Conservation (phyloP, 768 basidiomycete genomes). For the Collybia sp. region DNA sequence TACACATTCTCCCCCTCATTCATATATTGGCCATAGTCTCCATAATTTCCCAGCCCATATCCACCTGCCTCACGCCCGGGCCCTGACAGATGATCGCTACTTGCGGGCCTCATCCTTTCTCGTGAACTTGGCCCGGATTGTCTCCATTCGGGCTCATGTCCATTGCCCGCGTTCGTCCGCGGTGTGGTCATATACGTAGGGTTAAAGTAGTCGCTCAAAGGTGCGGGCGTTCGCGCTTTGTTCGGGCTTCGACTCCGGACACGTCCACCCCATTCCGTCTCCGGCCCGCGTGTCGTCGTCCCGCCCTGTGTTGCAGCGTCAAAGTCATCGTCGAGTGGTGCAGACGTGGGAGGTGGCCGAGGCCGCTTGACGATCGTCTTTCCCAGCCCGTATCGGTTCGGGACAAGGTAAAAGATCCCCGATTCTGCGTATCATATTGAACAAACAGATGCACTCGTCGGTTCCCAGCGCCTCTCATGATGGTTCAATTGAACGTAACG, state of each 20-base stretch:
- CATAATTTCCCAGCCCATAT: slow-evolving; percentile 26
- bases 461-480: no score
- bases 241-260: slow-evolving; percentile 7
- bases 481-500: no score
- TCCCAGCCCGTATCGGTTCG: slow-evolving; percentile 29
- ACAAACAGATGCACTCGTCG: no score
- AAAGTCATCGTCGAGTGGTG: slow-evolving; percentile 35
- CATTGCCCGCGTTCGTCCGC: slow-evolving; percentile 5
- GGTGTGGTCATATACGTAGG: slow-evolving; percentile 6
- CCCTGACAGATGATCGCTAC: slow-evolving; percentile 3
- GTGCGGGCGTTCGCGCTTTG: slow-evolving; percentile 19
- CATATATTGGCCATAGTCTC: slow-evolving; percentile 28
- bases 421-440: slow-evolving; percentile 19
- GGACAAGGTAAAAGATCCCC: slow-evolving; percentile 32
- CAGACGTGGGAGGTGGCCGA: slow-evolving; percentile 31
- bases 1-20: slow-evolving; percentile 26
- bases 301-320: slow-evolving; percentile 26
- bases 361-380: slow-evolving; percentile 32
- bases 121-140: no score
- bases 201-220: slow-evolving; percentile 35
- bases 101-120: slow-evolving; percentile 6
- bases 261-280: slow-evolving; percentile 12
- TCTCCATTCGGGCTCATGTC: not conserved
- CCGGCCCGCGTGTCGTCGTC: slow-evolving; percentile 21
- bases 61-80: slow-evolving; percentile 3